Evolutionary conservation across 805 yeast genomes (phyloP).

Genomic region (Suhomyces sp.): DNA sequence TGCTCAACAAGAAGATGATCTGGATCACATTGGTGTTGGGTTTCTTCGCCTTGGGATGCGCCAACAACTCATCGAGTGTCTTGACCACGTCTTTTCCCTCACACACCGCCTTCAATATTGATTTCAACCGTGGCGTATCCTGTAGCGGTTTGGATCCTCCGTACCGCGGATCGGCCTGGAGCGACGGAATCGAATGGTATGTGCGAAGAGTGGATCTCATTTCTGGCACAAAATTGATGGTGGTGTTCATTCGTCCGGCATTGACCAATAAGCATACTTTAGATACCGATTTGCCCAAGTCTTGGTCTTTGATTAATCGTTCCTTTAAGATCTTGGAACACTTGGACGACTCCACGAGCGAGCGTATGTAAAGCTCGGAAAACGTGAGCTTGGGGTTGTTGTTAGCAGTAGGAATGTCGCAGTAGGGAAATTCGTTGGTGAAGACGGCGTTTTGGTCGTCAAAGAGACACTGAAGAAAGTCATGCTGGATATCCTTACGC

Average conservation of each 20-base stretch:
- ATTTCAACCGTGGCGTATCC: conserved; percentile 91
- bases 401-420: conserved; percentile 35
- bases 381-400: conserved; percentile 59
- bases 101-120: conserved; percentile 83
- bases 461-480: conserved; percentile 64
- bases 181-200: conserved; percentile 87
- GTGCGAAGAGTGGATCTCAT: conserved; percentile 93
- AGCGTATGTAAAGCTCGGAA: conserved; percentile 76
- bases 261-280: conserved; percentile 85
- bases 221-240: conserved; percentile 90
- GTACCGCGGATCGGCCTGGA: conserved; percentile 64
- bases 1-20: conserved; percentile 69
- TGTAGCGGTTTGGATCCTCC: conserved; percentile 68
- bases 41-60: conserved; percentile 26
- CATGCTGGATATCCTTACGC: conserved; percentile 84
- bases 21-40: conserved; percentile 66
- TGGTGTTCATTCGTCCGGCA: conserved; percentile 91
- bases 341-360: conserved; percentile 78
- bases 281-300: conserved; percentile 66
- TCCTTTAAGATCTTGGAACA: conserved; percentile 82
- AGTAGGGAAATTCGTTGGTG: conserved; percentile 54
- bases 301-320: conserved; percentile 60
- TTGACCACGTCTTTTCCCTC: conserved; percentile 60
- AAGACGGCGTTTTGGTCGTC: conserved; percentile 64
- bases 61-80: conserved; percentile 45